Conservation (phyloP, 2,329 filamentous ascomycete species). For the Xylariomycetidae sp. region DNA sequence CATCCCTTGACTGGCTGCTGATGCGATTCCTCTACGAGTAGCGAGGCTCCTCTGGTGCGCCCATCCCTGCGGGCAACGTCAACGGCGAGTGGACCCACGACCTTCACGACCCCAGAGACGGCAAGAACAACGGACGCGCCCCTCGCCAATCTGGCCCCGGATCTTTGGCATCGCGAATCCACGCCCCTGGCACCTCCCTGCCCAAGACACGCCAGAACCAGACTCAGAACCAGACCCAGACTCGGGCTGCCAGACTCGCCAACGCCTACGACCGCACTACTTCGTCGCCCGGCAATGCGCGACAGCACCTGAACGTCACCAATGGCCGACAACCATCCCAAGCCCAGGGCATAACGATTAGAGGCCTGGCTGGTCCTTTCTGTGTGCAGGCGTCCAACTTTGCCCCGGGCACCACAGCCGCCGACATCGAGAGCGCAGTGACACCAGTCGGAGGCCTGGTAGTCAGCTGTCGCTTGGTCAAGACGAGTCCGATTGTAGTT, state of each 20-base stretch:
- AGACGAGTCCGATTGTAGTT: slow-evolving; percentile 64
- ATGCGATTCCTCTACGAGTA: slow-evolving; percentile 24
- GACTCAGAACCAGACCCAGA: slow-evolving; percentile 25
- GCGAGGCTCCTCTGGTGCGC: slow-evolving; percentile 26
- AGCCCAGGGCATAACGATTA: slow-evolving; percentile 56
- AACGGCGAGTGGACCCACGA: slow-evolving; percentile 68
- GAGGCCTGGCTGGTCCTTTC: slow-evolving; percentile 66
- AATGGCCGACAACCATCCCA: slow-evolving; percentile 5
- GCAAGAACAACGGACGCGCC: slow-evolving; percentile 34
- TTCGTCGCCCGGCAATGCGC: slow-evolving; percentile 27
- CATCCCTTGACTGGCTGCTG: slow-evolving; percentile 7
- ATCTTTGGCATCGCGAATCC: slow-evolving; percentile 43
- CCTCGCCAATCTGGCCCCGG: slow-evolving; percentile 28
- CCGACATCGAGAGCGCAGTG: slow-evolving; percentile 79
- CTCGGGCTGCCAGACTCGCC: slow-evolving; percentile 35
- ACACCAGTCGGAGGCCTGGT: slow-evolving; percentile 66
- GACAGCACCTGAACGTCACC: slow-evolving; percentile 30
- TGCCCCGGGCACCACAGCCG: slow-evolving; percentile 72
- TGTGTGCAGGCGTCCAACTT: slow-evolving; percentile 76
- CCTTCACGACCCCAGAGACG: slow-evolving; percentile 47
- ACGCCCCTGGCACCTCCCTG: slow-evolving; percentile 30
- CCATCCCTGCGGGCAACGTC: slow-evolving; percentile 46
- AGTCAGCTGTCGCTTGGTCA: slow-evolving; percentile 60
- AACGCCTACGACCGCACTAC: slow-evolving; percentile 37
- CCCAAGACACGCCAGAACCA: slow-evolving; percentile 16